Evolutionary conservation across 192 early-diverging fungal species (phyloP), one percentile per base, ranked within the genome.

Genomic region (Gonapodya prolifera): DNA sequence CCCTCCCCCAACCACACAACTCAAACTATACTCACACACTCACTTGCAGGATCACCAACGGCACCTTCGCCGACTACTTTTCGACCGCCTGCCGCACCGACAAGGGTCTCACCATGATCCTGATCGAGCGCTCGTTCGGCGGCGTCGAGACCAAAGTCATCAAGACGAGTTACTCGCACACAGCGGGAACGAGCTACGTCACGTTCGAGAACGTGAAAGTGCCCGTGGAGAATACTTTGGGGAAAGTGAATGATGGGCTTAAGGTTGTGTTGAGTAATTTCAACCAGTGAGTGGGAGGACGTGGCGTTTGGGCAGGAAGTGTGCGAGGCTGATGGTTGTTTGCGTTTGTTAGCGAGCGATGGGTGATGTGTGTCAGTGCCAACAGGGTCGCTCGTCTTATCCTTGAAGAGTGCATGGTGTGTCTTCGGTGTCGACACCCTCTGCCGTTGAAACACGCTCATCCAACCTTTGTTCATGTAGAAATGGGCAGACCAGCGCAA

Each of bases 191-290:
- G 2, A 78, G 87, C 33, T 89, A 86, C 77, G 83, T 91, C 29
- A 84, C 78, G 17, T 91, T 88, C 78, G 88, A 90, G 75, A 90
- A 92, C 76, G 91, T 92, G 75, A 92, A 92, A 80, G 91, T 92
- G 23, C 91, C 90, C 30, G 89, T 87, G 32, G 91, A 92, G 78
- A 92, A 92, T 79, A 74, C 91, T 34, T 83, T 92, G 69, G 91
- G 91, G 30, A 84, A 84, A 79, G 90, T 91, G 82, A 85, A 85
- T 30, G 73, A 85, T 35, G 91, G 91, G 34, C 89, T 92, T 82
- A 86, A 83, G 69, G 90, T 91, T 29, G 86, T 91, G 79, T 85
- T 91, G 84, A 85, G 77, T 77, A 92, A 92, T 82, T 92, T 92
- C 80, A 92, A 92, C 83, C 90, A 92, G n/a, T n/a, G n/a, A n/a